Conservation (phyloP, 108 stramenopile species). For the Nitzschia sp. region DNA sequence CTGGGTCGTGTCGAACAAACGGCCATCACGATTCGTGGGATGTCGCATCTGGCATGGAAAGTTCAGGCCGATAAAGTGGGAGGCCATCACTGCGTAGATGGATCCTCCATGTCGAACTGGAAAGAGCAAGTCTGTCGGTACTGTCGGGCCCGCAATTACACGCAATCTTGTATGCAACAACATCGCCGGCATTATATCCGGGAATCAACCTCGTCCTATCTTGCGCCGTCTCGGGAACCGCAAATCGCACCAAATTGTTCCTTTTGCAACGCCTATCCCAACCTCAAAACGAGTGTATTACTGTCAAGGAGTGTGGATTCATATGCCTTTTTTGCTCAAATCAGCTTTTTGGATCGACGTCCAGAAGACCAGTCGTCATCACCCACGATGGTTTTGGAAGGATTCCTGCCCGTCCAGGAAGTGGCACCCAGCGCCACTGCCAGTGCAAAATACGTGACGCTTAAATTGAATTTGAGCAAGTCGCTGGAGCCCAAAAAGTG, state of each 20-base stretch:
- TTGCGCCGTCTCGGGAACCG: neutral
- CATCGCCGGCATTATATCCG: neutral
- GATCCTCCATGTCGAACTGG: neutral
- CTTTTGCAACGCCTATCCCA: neutral
- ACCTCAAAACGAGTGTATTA: neutral
- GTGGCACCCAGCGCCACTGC: too few relatives aligned
- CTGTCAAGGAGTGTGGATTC: neutral
- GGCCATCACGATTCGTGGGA: neutral
- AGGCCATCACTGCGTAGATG: neutral
- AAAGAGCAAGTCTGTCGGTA: neutral
- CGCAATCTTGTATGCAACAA: neutral
- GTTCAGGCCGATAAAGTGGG: neutral
- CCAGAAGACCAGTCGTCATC: neutral
- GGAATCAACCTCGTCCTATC: neutral
- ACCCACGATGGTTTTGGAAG: neutral
- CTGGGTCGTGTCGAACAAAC: neutral
- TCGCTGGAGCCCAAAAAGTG: neutral
- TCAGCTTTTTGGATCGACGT: neutral
- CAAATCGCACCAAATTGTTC: neutral
- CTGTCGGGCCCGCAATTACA: neutral
- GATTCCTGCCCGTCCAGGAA: neutral
- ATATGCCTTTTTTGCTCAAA: neutral
- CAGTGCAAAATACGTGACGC: neutral
- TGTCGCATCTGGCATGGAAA: neutral
- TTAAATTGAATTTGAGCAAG: neutral